Evolutionary conservation across 2,329 filamentous ascomycete species (phyloP), one percentile per base, ranked within the genome.

Genomic region (Sphaerulina musiva): DNA sequence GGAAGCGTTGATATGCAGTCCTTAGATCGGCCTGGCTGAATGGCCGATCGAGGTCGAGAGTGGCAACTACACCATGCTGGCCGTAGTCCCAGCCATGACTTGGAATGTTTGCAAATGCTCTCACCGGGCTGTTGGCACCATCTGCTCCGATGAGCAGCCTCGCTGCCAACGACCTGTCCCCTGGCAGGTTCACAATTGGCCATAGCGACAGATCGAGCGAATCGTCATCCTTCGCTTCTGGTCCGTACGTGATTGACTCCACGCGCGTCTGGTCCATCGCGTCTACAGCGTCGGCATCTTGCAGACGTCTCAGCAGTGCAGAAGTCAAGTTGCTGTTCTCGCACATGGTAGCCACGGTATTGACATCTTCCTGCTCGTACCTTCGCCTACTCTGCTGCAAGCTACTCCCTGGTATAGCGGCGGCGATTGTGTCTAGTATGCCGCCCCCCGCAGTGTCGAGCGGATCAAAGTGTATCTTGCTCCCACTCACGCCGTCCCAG

Each of bases 51-150:
- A 96, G 77, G 62, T 85, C 78, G 12, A 98, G 75, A 4, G 91
- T 95, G 49, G 93, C 93, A 14, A 98, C 93, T 2, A 98, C 82
- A 12, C 93, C 93, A 66, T 95, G 87, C 39, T 91, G 81, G 48
- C 82, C 80, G 71, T 98, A 98, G 72, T 97, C 93, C 89, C 93
- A 98, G 20, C 95, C 93, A 17, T 84, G 81, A 53, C 85, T 88
- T 42, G 84, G 78, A 62, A 98, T 97, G 48, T 84, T 86, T 3
- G 92, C 90, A 69, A 96, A 98, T 0, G 84, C 79, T 39, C 93
- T 84, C 11, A 98, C 93, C 2, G 92, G 93, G 64, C 89, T 95
- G 71, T 96, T 97, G 41, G 89, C 89, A 12, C 93, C 93, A 66
- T 98, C 93, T 2, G 93, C 95, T 1, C 93, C 93, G 8, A 98